These are phyloP conservation scores for Dioszegia hungarica DNA, from an alignment of 768 basidiomycete species.

Conservation along the genomic window DNA sequence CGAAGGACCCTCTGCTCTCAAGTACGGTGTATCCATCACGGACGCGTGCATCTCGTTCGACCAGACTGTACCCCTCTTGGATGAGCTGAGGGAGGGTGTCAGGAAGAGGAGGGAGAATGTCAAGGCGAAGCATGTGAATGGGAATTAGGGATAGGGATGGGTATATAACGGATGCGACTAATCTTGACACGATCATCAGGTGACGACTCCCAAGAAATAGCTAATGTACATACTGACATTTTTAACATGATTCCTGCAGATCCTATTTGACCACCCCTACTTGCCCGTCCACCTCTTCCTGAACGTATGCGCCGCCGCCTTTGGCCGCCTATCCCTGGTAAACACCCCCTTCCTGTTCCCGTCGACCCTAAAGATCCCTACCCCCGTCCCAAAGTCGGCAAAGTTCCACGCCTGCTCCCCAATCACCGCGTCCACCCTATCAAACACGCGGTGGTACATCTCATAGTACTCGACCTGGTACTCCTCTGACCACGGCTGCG, in stretches of 20 bases:
- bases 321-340: conserved; percentile 22
- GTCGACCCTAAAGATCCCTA: conserved; percentile 28
- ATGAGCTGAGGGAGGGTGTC: conserved; percentile 83
- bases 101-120: conserved; percentile 57
- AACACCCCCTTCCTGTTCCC: conserved; percentile 35
- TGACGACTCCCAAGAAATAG: no score
- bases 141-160: neutral
- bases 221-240: no score
- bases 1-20: conserved; percentile 55
- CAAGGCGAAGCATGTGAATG: conserved; percentile 29
- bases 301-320: conserved; percentile 23
- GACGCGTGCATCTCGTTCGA: conserved; percentile 48
- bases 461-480: conserved; percentile 17
- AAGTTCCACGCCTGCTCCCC: conserved; percentile 36
- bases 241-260: no score
- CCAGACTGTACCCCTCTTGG: conserved; percentile 64
- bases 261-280: neutral
- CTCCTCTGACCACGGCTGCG: conserved; percentile 31
- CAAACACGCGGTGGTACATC: conserved; percentile 29
- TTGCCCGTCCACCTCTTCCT: conserved; percentile 19
- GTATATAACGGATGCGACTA: no score
- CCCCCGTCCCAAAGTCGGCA: conserved; percentile 27
- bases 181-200: no score
- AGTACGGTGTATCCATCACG: conserved; percentile 48
- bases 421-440: conserved; percentile 17